Base-by-base conservation (phyloP, 2,329 filamentous ascomycete species). In the Amylocarpus encephaloides region DNA sequence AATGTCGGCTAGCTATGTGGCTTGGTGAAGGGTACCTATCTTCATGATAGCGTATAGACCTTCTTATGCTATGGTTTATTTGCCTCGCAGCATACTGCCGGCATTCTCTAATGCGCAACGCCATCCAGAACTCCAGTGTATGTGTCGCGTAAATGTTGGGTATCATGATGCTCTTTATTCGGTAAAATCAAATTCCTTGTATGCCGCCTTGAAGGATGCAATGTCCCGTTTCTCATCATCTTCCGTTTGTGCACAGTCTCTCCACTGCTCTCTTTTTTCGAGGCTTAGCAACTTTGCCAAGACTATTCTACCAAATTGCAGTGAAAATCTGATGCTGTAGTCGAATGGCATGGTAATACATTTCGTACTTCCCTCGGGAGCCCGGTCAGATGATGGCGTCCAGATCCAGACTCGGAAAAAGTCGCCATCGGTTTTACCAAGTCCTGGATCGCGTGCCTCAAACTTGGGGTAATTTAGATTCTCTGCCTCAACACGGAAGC, bases 301-400 rank as follows among this genome's bases (percentile, higher is more conserved):
- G 3, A 96, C 93, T 40, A 83, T 81, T 36, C 94, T 78, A 3
- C 88, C 90, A 63, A 95, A 97, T 65, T 97, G 92, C 41, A 96
- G 70, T 64, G 95, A 90, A 66, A 98, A 97, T 12, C 85, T 80
- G 56, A 86, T 79, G 15, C 80, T 82, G 22, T 82, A 72, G 52
- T 83, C 79, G 7, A 96, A 76, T 6, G 81, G 81, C 71, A 97
- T 79, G 47, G 91, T 76, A 51, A 96, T 73, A 50, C 81, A 83
- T 58, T 83, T 83, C 55, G 86, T 81, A 64, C 64, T 64, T 10
- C 62, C 64, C 38, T 66, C 53, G 1, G 64, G 59, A 5, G 65
- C 68, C 61, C 73, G 71, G 59, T 79, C 70, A 52, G 73, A 74
- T 19, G 63, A 59, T 40, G 64, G 65, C 30, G 74, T 75, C 86